Base-by-base conservation (phyloP, 805 yeast genomes). In the Millerago galiae region DNA sequence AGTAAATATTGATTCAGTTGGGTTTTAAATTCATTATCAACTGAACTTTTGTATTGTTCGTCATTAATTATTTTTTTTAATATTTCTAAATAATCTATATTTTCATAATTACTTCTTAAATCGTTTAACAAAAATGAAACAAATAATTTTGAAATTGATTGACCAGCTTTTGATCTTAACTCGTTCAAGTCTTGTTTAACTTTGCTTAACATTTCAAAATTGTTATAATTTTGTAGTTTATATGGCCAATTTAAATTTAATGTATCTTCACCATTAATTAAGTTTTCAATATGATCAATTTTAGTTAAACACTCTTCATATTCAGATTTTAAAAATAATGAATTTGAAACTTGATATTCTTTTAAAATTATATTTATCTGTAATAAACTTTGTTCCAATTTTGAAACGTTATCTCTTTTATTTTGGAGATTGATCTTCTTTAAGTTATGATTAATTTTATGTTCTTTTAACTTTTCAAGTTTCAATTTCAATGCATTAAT, bases 161-260 rank as follows among this genome's bases (percentile, higher is more conserved):
- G 75, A 13, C 93, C 90, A 39, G 87, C 81, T 35, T 75, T 79
- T n/a, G 70, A 63, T 38, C 81, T 74, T 51, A 88, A 61, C 21
- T 65, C 69, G 12, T 71, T 65, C 28, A 89, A 62, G 34, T 74
- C 70, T 37, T 75, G 78, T 38, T 75, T 70, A 13, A 82, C 58
- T 28, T 53, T 55, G 1, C 54, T 40, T 35, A 68, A 44, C 0
- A 63, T 62, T 0, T 65, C 56, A 2, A 66, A 57, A 7, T 59
- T 47, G 28, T 52, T 54, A 27, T 66, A 45, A 43, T 66, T 58
- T 10, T 53, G 49, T 18, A 65, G 42, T 34, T 58, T 55, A 41
- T 56, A 60, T 2, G 74, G 74, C 79, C 78, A 73, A 1, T 66
- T 59, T 21, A 21, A 18, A 27, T 16, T 17, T 12, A 43, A 31